Percentiles rank a stretch among this genome's conserved stretches.
phyloP scores from a whole-genome alignment of 352 stramenopile genomes.

The Blastocystis sp. region DNA sequence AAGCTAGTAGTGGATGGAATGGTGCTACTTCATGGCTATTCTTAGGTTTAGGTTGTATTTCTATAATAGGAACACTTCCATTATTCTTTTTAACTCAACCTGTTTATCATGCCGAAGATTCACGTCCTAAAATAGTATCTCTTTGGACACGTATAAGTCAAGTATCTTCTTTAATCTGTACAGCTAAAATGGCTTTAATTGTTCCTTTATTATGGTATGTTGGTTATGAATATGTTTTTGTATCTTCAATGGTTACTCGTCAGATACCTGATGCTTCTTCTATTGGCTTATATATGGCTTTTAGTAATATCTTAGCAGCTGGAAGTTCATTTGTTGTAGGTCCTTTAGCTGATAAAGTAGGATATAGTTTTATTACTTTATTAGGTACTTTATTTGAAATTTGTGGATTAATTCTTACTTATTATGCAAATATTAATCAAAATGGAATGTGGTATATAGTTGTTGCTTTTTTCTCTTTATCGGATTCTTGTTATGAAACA shows the following conservation, averaged over 20 bases:
- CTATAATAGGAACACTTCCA: no score
- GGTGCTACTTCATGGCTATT: no score
- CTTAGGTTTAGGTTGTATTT: no score
- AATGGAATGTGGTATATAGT: conserved; percentile 10
- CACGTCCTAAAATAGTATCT: conserved; percentile 16
- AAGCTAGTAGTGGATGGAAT: no score
- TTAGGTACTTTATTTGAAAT: conserved; percentile 12
- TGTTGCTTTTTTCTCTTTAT: conserved; percentile 30
- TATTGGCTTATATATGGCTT: conserved; percentile 27
- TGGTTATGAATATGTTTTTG: conserved; percentile 34
- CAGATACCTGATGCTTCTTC: conserved; percentile 16
- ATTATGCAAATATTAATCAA: conserved; percentile 19
- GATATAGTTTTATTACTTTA: conserved; percentile 2
- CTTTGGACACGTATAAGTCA: no score
- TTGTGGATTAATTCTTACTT: conserved; percentile 6
- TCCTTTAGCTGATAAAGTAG: conserved; percentile 10
- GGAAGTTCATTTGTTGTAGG: conserved; percentile 13
- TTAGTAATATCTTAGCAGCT: conserved; percentile 32
- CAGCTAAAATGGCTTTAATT: conserved; percentile 31
- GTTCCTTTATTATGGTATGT: conserved; percentile 33
- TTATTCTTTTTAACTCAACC: no score
- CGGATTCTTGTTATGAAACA: conserved; percentile 21
- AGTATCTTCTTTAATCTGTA: conserved; percentile 10
- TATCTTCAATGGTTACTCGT: conserved; percentile 23
- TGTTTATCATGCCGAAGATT: not conserved